Evolutionary conservation across 768 basidiomycete genomes (phyloP).

Genomic region (Leccinum incarnatum): DNA sequence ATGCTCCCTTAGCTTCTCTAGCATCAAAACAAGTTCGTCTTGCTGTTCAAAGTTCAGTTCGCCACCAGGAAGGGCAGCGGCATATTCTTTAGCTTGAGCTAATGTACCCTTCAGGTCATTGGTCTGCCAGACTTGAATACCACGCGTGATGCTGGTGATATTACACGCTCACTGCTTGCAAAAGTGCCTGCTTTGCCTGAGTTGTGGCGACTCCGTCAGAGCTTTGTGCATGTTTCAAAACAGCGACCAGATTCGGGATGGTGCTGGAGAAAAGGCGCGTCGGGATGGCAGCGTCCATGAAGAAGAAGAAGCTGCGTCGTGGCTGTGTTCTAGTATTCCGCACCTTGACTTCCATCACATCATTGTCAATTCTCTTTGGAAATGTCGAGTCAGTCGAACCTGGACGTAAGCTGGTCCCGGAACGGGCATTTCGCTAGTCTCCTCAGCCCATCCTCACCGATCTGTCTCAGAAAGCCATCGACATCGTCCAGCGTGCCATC

Average conservation of each 20-base stretch:
- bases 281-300: conserved; percentile 32
- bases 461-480: conserved; percentile 67
- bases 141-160: not conserved
- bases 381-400: conserved; percentile 45
- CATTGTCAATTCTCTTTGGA: not conserved
- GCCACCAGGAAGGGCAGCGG: conserved; percentile 62
- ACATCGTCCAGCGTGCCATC: conserved; percentile 89
- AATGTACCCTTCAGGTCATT: conserved; percentile 66
- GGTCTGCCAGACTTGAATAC: conserved; percentile 45
- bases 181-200: conserved; percentile 61
- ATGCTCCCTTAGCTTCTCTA: conserved; percentile 58
- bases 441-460: conserved; percentile 18
- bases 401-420: conserved; percentile 41
- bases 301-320: not conserved
- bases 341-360: not conserved
- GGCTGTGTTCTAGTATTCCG: conserved; percentile 14
- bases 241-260: conserved; percentile 54
- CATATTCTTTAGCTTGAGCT: conserved; percentile 57
- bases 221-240: conserved; percentile 60
- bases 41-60: conserved; percentile 69
- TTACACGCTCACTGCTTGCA: conserved; percentile 54
- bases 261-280: conserved; percentile 53
- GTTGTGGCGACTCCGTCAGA: conserved; percentile 52
- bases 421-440: not conserved
- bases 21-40: conserved; percentile 66